Evolutionary conservation across 140 eudicot species (phyloP), one percentile per base, ranked within the genome.

Genomic region (Cichorium intybus): DNA sequence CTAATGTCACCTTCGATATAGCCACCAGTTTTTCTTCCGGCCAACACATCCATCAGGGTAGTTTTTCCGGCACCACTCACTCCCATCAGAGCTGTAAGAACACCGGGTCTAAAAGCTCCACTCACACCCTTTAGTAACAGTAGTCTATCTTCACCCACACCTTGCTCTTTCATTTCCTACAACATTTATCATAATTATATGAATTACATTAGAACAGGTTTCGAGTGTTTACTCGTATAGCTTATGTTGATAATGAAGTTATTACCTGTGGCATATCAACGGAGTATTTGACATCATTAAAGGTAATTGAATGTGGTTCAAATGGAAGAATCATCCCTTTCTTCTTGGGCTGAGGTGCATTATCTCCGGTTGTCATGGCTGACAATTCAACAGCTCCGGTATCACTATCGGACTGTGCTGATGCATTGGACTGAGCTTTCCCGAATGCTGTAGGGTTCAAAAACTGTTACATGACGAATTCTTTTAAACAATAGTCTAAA

Each of bases 21-120:
- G 47, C 89, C 89, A 26, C 85, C 82, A 1, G 89, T 79, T 68
- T 83, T 83, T 24, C 89, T 60, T 24, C 89, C 85, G 0, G 85
- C 85, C 33, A 83, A 27, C 14, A 83, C 85, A 65, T 83, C 88
- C 85, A 82, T 75, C 27, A 82, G 68, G 33, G 88, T 82, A 23
- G 88, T 82, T 73, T 82, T 82, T 3, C 88, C 88, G 10, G 85
- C 88, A 31, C 90, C 90, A 70, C 90, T 84, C 16, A 80, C 86
- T 31, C 90, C 86, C 90, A 84, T 84, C 1, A 84, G 79, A 17
- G 90, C 90, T 34, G 90, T 80, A 10, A 84, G 81, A 49, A 84
- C 81, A 37, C 89, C 89, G 0, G 89, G 86, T 79, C 83, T 60
- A 52, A 83, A 80, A 29, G 89, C 81, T 31, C 89, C 89, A 70